Conservation (phyloP, 768 basidiomycete species). For the Tephrocybe sp. region DNA sequence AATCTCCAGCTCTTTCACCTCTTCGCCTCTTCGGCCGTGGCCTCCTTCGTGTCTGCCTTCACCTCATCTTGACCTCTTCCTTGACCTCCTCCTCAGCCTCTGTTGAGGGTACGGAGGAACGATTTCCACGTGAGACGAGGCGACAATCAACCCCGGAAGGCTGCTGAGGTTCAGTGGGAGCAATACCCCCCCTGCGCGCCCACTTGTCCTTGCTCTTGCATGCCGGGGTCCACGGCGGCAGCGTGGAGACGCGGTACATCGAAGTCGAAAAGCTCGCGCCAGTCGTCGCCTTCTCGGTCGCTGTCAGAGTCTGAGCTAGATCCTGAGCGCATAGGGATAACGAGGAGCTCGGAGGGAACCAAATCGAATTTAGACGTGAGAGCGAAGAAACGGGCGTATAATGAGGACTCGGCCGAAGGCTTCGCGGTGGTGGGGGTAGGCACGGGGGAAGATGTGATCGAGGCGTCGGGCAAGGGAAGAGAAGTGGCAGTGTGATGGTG, state of each 20-base stretch:
- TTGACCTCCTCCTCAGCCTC: background rate
- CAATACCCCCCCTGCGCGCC: constrained; percentile 2
- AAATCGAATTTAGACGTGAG: constrained; percentile 80
- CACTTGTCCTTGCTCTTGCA: constrained; percentile 4
- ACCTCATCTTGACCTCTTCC: background rate
- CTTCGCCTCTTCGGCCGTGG: background rate
- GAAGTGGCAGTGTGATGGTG: constrained; percentile 84
- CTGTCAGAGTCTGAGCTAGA: constrained; percentile 15
- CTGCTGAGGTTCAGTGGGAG: constrained; percentile 15
- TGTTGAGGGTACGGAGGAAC: no score
- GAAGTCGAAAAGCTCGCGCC: constrained; percentile 20
- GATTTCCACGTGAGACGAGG: constrained; percentile 5
- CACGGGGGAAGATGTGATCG: constrained; percentile 94
- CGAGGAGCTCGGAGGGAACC: constrained; percentile 80
- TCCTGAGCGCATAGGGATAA: constrained; percentile 55
- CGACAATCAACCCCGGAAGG: constrained; percentile 23
- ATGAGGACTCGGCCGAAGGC: constrained; percentile 87
- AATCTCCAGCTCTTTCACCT: background rate
- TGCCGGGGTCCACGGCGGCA: constrained; percentile 35
- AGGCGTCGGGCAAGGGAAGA: constrained; percentile 87
- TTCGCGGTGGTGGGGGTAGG: constrained; percentile 93
- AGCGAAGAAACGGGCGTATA: constrained; percentile 88
- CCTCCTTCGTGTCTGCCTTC: background rate
- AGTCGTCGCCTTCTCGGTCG: constrained; percentile 17
- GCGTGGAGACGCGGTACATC: constrained; percentile 40